A percentile compares a stretch with the other conserved stretches of the same genome.
These are phyloP conservation scores for Angophora floribunda DNA, from an alignment of 345 rosid species.

Conservation along the genomic window DNA sequence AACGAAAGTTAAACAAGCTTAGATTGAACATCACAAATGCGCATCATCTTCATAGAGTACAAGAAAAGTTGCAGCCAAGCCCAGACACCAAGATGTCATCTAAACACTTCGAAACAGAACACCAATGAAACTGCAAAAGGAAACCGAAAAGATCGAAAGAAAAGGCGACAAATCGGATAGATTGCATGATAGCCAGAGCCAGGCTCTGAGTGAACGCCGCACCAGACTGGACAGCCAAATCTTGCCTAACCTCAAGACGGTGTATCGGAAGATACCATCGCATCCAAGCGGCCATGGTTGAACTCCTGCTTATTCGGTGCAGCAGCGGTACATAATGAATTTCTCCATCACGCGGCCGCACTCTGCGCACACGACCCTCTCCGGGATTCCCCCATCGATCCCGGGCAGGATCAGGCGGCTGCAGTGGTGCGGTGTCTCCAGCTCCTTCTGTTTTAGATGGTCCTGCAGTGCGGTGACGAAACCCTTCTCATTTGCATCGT, in stretches of 20 bases:
- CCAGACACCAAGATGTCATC: not conserved
- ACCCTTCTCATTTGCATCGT: not conserved
- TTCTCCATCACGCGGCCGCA: slow-evolving; percentile 28
- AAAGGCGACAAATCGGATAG: not conserved
- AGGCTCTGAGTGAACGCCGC: not conserved
- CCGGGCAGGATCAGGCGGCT: slow-evolving; percentile 22
- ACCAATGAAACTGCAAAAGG: not conserved
- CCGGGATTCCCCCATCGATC: slow-evolving; percentile 8
- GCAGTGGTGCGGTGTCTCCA: slow-evolving; percentile 10
- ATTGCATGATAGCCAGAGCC: not conserved
- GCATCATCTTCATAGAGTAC: not conserved
- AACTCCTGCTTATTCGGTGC: slow-evolving; percentile 4
- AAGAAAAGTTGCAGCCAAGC: not conserved
- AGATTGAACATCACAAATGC: not conserved
- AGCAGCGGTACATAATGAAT: slow-evolving; percentile 29
- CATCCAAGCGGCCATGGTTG: not conserved
- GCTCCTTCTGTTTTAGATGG: not conserved
- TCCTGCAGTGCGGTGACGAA: not conserved
- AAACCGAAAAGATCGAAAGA: not conserved
- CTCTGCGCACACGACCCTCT: slow-evolving; percentile 16
- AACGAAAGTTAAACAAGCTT: not conserved
- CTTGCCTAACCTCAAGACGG: not conserved
- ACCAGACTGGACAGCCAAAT: not conserved
- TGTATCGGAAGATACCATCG: not conserved
- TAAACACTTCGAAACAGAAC: not conserved